Evolutionary conservation across 1,139 yeast genomes (phyloP).

Genomic region (Candida sanyaensis): DNA sequence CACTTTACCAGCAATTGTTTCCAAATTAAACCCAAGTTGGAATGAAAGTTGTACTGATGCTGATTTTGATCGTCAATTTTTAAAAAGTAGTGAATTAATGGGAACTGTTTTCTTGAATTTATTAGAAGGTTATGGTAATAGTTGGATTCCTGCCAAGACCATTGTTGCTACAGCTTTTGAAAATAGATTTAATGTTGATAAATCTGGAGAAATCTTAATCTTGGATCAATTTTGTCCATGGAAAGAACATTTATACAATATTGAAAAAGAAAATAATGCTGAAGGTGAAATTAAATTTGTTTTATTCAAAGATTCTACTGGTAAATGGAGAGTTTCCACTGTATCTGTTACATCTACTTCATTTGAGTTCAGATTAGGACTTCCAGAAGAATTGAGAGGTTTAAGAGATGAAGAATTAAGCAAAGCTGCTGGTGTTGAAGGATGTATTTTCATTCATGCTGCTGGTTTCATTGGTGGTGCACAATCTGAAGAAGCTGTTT

Average conservation of each 20-base stretch:
- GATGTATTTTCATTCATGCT: conserved; percentile 91
- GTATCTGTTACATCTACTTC: conserved; percentile 75
- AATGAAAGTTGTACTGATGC: conserved; percentile 64
- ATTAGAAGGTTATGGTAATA: conserved; percentile 71
- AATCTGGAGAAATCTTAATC: conserved; percentile 71
- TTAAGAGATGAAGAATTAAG: conserved; percentile 82
- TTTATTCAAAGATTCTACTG: conserved; percentile 70
- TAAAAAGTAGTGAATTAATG: conserved; percentile 75
- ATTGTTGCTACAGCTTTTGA: conserved; percentile 72
- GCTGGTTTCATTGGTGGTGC: conserved; percentile 98
- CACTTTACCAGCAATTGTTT: conserved; percentile 74
- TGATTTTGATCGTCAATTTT: conserved; percentile 66
- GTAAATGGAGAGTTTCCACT: conserved; percentile 88
- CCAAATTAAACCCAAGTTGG: conserved; percentile 87
- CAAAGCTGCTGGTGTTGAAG: conserved; percentile 72
- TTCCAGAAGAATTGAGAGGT: conserved; percentile 94
- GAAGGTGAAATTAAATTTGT: conserved; percentile 71
- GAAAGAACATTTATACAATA: conserved; percentile 85
- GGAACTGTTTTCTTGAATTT: conserved; percentile 74
- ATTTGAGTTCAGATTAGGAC: conserved; percentile 81
- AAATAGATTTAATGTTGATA: conserved; percentile 52
- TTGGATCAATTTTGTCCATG: conserved; percentile 83
- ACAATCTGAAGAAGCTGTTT: conserved; percentile 73
- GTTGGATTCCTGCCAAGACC: conserved; percentile 90
- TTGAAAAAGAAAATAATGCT: conserved; percentile 63